Evolutionary conservation across 768 basidiomycete species (phyloP).

Genomic region (Russula foetens): DNA sequence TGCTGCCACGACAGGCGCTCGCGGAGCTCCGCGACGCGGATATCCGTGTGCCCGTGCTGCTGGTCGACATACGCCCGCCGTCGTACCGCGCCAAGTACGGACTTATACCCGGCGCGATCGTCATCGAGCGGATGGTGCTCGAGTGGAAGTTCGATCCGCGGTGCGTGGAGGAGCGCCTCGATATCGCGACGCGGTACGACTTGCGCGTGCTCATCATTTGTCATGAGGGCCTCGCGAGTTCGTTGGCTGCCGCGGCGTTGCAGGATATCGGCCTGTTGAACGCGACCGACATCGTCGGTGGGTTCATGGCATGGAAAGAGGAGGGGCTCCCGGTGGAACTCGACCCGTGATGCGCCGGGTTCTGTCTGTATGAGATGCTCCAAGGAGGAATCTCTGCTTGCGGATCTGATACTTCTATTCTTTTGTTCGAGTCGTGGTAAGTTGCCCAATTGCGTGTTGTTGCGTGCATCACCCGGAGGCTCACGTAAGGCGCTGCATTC

Average conservation of each 20-base stretch:
- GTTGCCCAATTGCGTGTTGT: neutral
- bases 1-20: constrained; percentile 52
- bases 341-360: neutral
- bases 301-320: constrained; percentile 62
- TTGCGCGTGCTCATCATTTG: constrained; percentile 66
- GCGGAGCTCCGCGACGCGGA: constrained; percentile 42
- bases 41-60: constrained; percentile 52
- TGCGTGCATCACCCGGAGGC: neutral
- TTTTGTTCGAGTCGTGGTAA: constrained; percentile 1
- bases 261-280: constrained; percentile 64
- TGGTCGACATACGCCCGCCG: constrained; percentile 71
- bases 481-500: neutral
- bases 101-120: constrained; percentile 55
- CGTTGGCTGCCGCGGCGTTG: constrained; percentile 61
- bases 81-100: constrained; percentile 52
- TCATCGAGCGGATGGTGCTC: constrained; percentile 68
- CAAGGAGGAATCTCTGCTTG: neutral
- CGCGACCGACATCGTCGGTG: constrained; percentile 72
- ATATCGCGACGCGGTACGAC: constrained; percentile 70
- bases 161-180: constrained; percentile 40
- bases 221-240: constrained; percentile 65
- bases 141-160: constrained; percentile 80
- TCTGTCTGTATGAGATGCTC: neutral
- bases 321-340: constrained; percentile 47
- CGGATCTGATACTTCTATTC: neutral